Evolutionary conservation across 768 basidiomycete species (phyloP).

Genomic region (Phlegmacium glaucopus): DNA sequence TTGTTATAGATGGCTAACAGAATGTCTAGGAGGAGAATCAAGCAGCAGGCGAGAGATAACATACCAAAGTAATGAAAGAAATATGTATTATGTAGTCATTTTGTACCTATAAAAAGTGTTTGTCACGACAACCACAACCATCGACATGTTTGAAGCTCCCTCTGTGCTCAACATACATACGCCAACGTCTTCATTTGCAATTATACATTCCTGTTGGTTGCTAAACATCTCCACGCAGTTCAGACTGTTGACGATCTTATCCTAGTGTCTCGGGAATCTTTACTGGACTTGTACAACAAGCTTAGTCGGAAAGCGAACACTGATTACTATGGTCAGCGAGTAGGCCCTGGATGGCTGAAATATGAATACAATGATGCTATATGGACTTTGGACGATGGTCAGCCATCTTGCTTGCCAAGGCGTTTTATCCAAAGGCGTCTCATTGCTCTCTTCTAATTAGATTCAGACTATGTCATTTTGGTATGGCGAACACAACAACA

Average conservation of each 20-base stretch:
- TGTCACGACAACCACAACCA: constrained; percentile 5
- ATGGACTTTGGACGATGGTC: constrained; percentile 92
- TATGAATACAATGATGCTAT: constrained; percentile 77
- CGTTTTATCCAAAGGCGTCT: neutral
- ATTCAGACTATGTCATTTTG: constrained; percentile 88
- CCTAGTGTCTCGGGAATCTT: constrained; percentile 65
- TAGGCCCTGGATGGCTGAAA: constrained; percentile 81
- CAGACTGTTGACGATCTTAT: constrained; percentile 3
- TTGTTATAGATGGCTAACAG: constrained; percentile 1
- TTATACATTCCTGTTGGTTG: constrained; percentile 69
- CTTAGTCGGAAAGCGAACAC: constrained; percentile 63
- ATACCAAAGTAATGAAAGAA: constrained; percentile 67
- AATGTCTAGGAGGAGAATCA: constrained; percentile 66
- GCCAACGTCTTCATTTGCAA: constrained; percentile 67
- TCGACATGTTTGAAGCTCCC: constrained; percentile 28
- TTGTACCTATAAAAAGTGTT: constrained; percentile 16
- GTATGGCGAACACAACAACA: constrained; percentile 57
- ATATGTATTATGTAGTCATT: neutral
- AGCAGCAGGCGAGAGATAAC: constrained; percentile 86
- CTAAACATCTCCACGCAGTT: neutral
- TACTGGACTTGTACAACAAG: constrained; percentile 64
- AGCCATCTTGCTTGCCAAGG: constrained; percentile 11
- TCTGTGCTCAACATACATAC: constrained; percentile 73
- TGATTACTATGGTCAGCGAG: constrained; percentile 55
- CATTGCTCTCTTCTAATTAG: constrained; percentile 27